A percentile compares a stretch with the other conserved stretches of the same genome.
These are phyloP conservation scores for Fomitopsis betulina DNA, from an alignment of 1,284 basidiomycete species.

Conservation along the genomic window DNA sequence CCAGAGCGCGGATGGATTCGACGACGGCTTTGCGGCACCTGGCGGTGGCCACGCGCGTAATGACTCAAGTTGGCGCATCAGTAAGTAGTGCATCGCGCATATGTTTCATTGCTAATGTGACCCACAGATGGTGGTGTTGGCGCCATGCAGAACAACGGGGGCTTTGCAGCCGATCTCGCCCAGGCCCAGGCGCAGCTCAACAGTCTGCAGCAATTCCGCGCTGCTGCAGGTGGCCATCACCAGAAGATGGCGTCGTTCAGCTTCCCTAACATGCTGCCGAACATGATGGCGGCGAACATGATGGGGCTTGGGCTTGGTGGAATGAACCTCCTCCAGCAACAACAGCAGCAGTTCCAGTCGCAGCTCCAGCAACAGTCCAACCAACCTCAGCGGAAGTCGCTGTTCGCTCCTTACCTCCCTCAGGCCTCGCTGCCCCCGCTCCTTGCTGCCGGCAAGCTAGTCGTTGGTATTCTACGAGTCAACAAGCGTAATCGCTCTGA, in stretches of 20 bases:
- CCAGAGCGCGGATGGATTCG: constrained; percentile 63
- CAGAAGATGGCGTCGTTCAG: constrained; percentile 97
- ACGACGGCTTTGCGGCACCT: constrained; percentile 67
- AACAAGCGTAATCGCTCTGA: constrained; percentile 99
- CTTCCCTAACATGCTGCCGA: constrained; percentile 94
- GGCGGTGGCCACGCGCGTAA: constrained; percentile 71
- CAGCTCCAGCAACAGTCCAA: constrained; percentile 87
- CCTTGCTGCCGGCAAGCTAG: constrained; percentile 96
- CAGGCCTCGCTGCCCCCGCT: constrained; percentile 97
- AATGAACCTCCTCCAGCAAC: constrained; percentile 77
- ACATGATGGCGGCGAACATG: constrained; percentile 94
- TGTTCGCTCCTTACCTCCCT: constrained; percentile 98
- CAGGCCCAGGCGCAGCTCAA: constrained; percentile 96
- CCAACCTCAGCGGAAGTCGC: constrained; percentile 94
- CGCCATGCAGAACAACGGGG: constrained; percentile 57
- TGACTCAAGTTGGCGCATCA: constrained; percentile 86
- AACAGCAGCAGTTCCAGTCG: constrained; percentile 87
- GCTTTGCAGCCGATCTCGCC: constrained; percentile 78
- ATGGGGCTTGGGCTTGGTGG: constrained; percentile 83
- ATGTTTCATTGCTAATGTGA: constrained; percentile 8
- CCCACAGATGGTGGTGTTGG: constrained; percentile 68
- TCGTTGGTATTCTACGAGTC: constrained; percentile 95
- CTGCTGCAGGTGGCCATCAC: constrained; percentile 91
- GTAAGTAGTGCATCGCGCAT: constrained; percentile 40
- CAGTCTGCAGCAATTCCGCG: constrained; percentile 95